Evolutionary conservation across 768 basidiomycete genomes (phyloP).

Genomic region (Cubamyces lactineus): DNA sequence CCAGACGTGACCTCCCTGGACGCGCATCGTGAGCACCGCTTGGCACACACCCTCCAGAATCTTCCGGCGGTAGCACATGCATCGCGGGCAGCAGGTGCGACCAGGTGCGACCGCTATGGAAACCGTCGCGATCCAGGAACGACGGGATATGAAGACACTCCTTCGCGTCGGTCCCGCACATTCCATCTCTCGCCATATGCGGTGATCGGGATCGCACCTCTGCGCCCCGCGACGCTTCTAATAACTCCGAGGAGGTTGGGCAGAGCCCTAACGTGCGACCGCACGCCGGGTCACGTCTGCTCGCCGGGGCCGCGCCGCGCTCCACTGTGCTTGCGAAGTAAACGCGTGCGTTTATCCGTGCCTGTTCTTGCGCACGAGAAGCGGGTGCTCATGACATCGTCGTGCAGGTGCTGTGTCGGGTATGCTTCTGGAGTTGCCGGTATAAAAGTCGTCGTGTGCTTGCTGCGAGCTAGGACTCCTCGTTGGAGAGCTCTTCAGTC

Average conservation of each 20-base stretch:
- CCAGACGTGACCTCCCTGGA: background rate
- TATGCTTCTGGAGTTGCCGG: background rate
- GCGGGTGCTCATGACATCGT: constrained; percentile 5
- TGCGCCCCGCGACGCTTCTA: constrained; percentile 3
- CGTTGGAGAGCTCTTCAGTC: background rate
- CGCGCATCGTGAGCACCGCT: background rate
- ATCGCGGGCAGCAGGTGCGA: constrained; percentile 3
- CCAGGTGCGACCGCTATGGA: constrained; percentile 1
- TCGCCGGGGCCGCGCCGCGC: background rate
- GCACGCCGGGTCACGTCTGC: background rate
- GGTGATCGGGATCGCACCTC: constrained; percentile 14
- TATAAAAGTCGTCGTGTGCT: constrained; percentile 3
- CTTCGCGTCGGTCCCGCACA: constrained; percentile 12
- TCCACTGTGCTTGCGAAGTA: background rate
- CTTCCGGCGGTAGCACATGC: constrained; percentile 13
- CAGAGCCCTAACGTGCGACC: background rate
- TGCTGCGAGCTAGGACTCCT: background rate
- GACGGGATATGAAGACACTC: background rate
- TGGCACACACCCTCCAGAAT: background rate
- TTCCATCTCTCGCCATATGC: constrained; percentile 2
- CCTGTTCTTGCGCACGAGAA: background rate
- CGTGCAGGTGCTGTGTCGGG: background rate
- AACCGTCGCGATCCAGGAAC: constrained; percentile 5
- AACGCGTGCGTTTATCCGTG: constrained; percentile 16
- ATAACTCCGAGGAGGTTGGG: constrained; percentile 8